Conservation (phyloP, 257 asterid genomes). For the Gynochthodes officinalis region DNA sequence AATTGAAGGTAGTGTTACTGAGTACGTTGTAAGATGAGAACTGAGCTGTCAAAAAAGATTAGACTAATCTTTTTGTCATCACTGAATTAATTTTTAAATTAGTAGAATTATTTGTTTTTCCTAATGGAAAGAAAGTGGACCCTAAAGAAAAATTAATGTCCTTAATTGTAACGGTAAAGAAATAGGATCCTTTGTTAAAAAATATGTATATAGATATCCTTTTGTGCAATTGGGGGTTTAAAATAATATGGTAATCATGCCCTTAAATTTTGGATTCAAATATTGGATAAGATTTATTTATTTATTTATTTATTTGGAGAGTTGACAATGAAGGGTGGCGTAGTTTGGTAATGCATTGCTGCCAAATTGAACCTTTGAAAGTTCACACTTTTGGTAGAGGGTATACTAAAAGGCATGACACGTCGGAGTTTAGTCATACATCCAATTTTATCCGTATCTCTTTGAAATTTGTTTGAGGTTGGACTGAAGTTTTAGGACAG, state of each 20-base stretch:
- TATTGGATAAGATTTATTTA: conserved; percentile 14
- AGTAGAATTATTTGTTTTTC: neutral
- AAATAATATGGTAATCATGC: neutral
- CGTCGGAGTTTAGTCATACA: neutral
- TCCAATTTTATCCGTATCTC: too few relatives aligned
- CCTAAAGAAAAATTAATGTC: neutral
- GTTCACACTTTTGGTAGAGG: neutral
- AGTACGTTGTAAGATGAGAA: conserved; percentile 1
- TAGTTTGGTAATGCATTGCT: too few relatives aligned
- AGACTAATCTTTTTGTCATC: neutral
- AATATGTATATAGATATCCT: too few relatives aligned
- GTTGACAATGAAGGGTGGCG: too few relatives aligned
- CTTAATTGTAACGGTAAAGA: neutral
- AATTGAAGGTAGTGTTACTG: neutral
- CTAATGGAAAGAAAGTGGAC: neutral
- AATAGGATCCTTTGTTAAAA: neutral
- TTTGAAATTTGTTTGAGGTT: neutral
- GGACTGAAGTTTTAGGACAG: too few relatives aligned
- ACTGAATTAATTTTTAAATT: neutral
- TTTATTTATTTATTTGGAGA: too few relatives aligned
- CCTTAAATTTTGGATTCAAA: too few relatives aligned
- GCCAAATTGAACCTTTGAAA: neutral
- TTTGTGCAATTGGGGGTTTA: neutral
- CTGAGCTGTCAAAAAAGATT: conserved; percentile 35
- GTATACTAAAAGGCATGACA: neutral